Conservation (phyloP, 768 basidiomycete species). For the Mrakia blollopis region DNA sequence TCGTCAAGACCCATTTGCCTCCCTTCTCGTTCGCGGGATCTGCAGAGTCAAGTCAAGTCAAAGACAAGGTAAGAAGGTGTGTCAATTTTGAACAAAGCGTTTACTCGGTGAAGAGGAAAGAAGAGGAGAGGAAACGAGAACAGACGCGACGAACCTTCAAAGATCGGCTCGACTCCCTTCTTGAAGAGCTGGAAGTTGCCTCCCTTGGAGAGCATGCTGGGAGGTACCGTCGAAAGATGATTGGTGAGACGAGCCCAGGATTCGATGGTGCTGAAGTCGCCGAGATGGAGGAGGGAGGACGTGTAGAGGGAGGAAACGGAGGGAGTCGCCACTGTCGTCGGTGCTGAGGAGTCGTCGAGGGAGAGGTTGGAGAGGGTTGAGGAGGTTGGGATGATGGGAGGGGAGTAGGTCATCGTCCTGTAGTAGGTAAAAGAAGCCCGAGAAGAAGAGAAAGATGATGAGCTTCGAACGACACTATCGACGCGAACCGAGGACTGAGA, state of each 20-base stretch:
- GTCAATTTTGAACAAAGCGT: too few relatives aligned
- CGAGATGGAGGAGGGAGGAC: slow-evolving; percentile 4
- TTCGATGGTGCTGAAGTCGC: slow-evolving; percentile 11
- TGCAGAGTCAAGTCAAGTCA: not conserved
- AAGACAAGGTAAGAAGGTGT: too few relatives aligned
- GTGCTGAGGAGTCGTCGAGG: not conserved
- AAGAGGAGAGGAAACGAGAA: not conserved
- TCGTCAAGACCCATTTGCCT: slow-evolving; percentile 91
- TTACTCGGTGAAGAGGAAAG: not conserved
- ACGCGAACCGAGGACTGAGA: not conserved
- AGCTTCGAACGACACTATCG: too few relatives aligned
- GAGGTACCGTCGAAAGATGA: slow-evolving; percentile 2
- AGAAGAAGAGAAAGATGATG: not conserved
- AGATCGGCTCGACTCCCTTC: slow-evolving; percentile 38
- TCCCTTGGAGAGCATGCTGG: not conserved
- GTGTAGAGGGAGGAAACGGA: slow-evolving; percentile 8
- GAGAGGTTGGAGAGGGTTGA: not conserved
- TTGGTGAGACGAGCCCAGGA: slow-evolving; percentile 1
- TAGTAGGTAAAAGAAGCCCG: too few relatives aligned
- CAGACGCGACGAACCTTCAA: not conserved
- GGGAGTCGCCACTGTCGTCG: not conserved
- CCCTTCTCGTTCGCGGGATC: slow-evolving; percentile 46
- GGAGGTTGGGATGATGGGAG: not conserved
- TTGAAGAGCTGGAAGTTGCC: slow-evolving; percentile 92
- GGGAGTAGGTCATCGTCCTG: slow-evolving; percentile 18